Base-by-base conservation (phyloP, 345 rosid genomes). In the Rhizophora mangle region DNA sequence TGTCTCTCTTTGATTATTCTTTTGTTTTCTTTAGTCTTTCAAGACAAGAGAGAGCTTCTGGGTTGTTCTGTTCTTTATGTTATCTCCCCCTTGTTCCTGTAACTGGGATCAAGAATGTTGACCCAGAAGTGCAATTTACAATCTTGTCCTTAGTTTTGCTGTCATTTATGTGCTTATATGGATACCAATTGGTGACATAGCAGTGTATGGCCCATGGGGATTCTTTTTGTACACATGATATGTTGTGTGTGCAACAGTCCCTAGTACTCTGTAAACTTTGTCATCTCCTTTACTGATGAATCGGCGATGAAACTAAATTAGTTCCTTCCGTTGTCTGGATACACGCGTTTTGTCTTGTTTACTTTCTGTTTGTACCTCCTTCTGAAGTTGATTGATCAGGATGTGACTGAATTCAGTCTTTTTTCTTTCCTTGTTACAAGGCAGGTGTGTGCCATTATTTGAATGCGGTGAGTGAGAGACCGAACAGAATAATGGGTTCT, bases 381-480 rank as follows among this genome's bases (percentile, higher is more conserved):
- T 68, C 66, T 29, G 16, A 52, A 8, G 5, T 72, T 64, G 10
- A 46, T 53, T 53, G 60, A 64, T 76, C 43, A 46, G 24, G 24
- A 24, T 39, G 29, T 67, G 53, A 66, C 72, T 64, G 74, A 76
- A 51, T 68, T 32, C 52, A 70, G 68, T 51, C 36, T 64, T 77
- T 68, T 39, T 49, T 55, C n/a, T 34, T 34, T 61, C 63, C 43
- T 24, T 24, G 24, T 24, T 24, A 24, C 24, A 24, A 24, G 24
- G 24, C 24, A 82, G 85, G 75, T 34, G 39, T 63, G 69, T 68
- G 43, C 52, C 24, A 65, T 54, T 61, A 46, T 72, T 43, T 74
- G 85, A 63, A 79, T 81, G 85, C 75, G 72, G 57, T 9, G 37
- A 75, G 79, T 71, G 30, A 55, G 39, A 24, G 24, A 24, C 24